Base-by-base conservation (phyloP, 1,284 basidiomycete species). In the Somion occarium region DNA sequence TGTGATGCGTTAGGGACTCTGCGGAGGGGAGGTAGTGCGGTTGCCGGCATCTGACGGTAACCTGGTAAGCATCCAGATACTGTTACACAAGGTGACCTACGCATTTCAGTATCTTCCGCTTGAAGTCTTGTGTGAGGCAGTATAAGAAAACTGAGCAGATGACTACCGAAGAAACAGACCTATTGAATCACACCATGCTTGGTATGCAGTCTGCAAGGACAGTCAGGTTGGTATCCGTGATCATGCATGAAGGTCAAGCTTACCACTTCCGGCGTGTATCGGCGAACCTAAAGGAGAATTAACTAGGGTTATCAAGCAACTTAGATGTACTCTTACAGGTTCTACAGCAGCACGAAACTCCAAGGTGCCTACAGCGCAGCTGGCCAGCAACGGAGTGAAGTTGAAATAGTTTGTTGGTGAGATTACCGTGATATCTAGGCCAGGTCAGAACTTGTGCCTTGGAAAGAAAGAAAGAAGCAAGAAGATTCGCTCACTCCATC, bases 271-370 rank as follows among this genome's bases (percentile, higher is more conserved):
- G 82, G 78, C 18, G 76, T 71, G 64, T 80, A 81, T 51, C 78
- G 68, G 51, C 78, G 69, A 52, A 82, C 74, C 80, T 82, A 49
- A n/a, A n/a, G n/a, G 51, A 56, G 49, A 22, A 38, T 50, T 48
- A 18, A 56, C 49, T 41, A 48, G 54, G 11, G 53, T 48, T 9
- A 51, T 48, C 11, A 25, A 22, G 23, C 13, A 54, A 56, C 60
- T 41, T 23, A 51, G 47, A 46, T 53, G 62, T 44, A 62, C 67
- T 59, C 81, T 64, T 42, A 93, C 90, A 0, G 91, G 84, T 67
- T 95, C 91, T 25, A 92, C 74, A 0, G 88, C 87, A 57, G 83
- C 83, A 27, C 90, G 74, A 60, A 88, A 91, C 58, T 93, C 89
- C 45, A 93, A 71, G 1, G 91, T 92, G 4, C 91, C 91, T 24